Percentiles rank a stretch among this genome's conserved stretches.
These are phyloP conservation scores for Suillus tomentosus DNA, from an alignment of 768 basidiomycete species.

Conservation along the genomic window DNA sequence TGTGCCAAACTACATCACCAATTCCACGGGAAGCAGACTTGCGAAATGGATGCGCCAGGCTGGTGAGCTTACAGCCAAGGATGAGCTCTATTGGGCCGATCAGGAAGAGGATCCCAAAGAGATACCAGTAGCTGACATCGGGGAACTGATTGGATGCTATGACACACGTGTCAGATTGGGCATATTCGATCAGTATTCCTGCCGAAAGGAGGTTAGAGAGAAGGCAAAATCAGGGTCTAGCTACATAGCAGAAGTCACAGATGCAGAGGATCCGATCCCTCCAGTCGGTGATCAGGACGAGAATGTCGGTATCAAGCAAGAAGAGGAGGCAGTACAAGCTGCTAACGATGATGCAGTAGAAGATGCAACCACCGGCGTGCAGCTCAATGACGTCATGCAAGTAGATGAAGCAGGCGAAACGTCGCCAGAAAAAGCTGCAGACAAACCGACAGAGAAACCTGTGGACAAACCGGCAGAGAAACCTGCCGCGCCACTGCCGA, in stretches of 20 bases:
- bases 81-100: conserved; percentile 26
- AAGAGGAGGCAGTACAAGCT: not conserved
- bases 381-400: not conserved
- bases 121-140: conserved; percentile 20
- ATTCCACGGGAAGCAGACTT: conserved; percentile 26
- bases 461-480: not conserved
- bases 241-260: not conserved
- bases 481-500: not conserved
- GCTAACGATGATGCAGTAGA: not conserved
- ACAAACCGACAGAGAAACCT: not conserved
- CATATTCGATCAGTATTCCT: not conserved
- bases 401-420: not conserved
- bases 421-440: not conserved
- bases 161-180: conserved; percentile 14
- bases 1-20: conserved; percentile 6
- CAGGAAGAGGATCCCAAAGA: conserved; percentile 26
- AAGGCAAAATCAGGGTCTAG: not conserved
- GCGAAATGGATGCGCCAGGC: conserved; percentile 13
- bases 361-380: not conserved
- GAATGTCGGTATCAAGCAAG: not conserved
- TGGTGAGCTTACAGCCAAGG: conserved; percentile 19
- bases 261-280: not conserved
- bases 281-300: not conserved
- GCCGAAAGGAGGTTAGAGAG: conserved; percentile 5
- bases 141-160: conserved; percentile 15